Evolutionary conservation across 305 asterid species (phyloP).

Genomic region (Solanum chacoense): DNA sequence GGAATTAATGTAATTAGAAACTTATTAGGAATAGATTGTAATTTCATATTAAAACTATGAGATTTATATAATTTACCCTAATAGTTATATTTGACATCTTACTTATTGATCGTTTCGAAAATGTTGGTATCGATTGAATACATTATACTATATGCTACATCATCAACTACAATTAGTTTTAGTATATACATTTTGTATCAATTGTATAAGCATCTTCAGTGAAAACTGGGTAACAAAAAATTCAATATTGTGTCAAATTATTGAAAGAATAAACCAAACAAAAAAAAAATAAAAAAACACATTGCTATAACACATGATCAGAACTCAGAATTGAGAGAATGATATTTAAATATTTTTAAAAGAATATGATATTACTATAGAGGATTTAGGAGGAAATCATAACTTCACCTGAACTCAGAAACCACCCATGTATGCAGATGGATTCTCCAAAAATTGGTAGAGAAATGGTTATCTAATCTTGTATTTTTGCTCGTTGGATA

Average conservation of each 20-base stretch:
- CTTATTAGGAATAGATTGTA: too few species aligned
- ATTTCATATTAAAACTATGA: too few species aligned
- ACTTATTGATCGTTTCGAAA: neutral
- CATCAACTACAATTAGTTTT: neutral
- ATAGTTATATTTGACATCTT: neutral
- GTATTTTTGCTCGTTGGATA: neutral
- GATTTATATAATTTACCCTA: too few species aligned
- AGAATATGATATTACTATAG: neutral
- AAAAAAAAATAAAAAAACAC: neutral
- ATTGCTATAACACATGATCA: neutral
- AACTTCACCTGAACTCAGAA: neutral
- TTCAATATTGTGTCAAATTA: neutral
- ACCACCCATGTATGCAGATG: neutral
- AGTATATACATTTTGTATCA: neutral
- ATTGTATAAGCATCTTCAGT: neutral
- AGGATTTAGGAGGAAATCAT: neutral
- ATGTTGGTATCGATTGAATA: neutral
- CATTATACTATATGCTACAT: neutral
- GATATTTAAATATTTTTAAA: neutral
- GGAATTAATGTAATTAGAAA: too few species aligned
- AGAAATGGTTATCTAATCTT: neutral
- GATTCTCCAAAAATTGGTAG: neutral
- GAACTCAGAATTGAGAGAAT: neutral
- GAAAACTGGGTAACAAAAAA: neutral
- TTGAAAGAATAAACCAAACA: neutral